phyloP scores from a whole-genome alignment of 345 rosid species.

The Tarenaya hassleriana region DNA sequence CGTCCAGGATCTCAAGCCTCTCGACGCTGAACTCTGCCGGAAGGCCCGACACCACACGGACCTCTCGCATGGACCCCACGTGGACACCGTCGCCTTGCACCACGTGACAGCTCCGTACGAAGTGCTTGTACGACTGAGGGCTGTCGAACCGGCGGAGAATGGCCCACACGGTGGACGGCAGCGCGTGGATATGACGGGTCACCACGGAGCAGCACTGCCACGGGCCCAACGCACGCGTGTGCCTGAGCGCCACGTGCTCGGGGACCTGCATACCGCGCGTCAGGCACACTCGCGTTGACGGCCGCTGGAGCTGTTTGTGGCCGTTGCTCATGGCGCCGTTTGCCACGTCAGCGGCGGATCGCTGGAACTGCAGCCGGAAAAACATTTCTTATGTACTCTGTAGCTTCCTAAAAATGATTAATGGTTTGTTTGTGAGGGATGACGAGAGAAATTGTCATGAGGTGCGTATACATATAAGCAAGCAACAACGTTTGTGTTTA shows the following conservation, averaged over 20 bases:
- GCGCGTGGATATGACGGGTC: conserved; percentile 57
- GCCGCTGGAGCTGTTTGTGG: conserved; percentile 28
- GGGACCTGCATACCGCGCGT: conserved; percentile 37
- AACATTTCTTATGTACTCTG: too few species aligned
- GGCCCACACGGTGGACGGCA: conserved; percentile 68
- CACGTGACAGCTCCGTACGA: conserved; percentile 65
- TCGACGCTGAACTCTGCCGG: conserved; percentile 75
- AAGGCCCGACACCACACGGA: conserved; percentile 74
- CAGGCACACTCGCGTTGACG: conserved; percentile 10
- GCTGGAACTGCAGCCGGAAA: conserved; percentile 45
- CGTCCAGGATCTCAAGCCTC: conserved; percentile 79
- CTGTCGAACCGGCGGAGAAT: conserved; percentile 72
- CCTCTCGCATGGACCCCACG: conserved; percentile 66
- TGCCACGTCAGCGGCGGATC: conserved; percentile 21
- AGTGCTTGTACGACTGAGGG: conserved; percentile 80
- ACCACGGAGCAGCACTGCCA: conserved; percentile 62
- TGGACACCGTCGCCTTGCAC: conserved; percentile 56
- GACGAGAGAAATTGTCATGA: too few species aligned
- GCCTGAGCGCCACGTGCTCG: conserved; percentile 42
- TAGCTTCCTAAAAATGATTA: too few species aligned
- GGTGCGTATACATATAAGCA: too few species aligned
- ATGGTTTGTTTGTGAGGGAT: too few species aligned
- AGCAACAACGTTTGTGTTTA: too few species aligned
- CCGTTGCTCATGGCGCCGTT: conserved; percentile 15
- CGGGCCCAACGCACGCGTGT: conserved; percentile 41